A percentile compares a stretch with the other conserved stretches of the same genome.
Evolutionary conservation across 164 flowering plant species (phyloP).

Genomic region (Houttuynia cordata): DNA sequence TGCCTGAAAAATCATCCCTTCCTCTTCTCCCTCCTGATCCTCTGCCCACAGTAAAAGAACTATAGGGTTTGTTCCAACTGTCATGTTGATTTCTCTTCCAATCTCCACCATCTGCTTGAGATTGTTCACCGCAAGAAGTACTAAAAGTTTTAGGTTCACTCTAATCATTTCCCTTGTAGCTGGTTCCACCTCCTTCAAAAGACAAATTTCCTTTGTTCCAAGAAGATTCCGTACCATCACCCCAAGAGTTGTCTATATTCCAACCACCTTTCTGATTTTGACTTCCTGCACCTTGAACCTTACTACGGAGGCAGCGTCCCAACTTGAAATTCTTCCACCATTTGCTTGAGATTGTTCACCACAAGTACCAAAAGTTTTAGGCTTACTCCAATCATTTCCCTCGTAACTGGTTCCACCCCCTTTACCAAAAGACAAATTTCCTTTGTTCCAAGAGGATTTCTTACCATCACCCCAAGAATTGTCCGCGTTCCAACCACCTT

Average conservation of each 20-base stretch:
- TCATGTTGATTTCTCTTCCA: slow-evolving; percentile 4
- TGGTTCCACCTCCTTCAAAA: slow-evolving; percentile 1
- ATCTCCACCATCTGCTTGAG: slow-evolving; percentile 8
- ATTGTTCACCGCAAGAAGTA: slow-evolving; percentile 2
- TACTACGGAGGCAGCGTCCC: background rate
- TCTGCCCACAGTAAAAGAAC: slow-evolving; percentile 12
- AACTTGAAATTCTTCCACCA: no score
- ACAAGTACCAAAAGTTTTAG: slow-evolving; percentile 6
- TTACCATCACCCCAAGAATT: slow-evolving; percentile 9
- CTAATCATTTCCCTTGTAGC: slow-evolving; percentile 3
- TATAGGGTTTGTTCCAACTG: slow-evolving; percentile 14
- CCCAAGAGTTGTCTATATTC: slow-evolving; percentile 13
- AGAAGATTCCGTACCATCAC: slow-evolving; percentile 10
- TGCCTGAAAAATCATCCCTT: background rate
- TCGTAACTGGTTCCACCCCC: background rate
- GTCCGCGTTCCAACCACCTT: slow-evolving; percentile 16
- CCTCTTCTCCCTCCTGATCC: slow-evolving; percentile 1
- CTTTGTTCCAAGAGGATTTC: slow-evolving; percentile 14
- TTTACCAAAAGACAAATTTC: background rate
- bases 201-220: slow-evolving; percentile 9
- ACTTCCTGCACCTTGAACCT: slow-evolving; percentile 1
- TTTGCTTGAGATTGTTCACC: no score
- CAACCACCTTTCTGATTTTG: slow-evolving; percentile 12
- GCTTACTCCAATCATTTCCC: slow-evolving; percentile 9
- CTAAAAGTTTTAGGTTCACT: slow-evolving; percentile 7